Conservation (phyloP, 164 flowering plant species). For the Liriodendron chinense region DNA sequence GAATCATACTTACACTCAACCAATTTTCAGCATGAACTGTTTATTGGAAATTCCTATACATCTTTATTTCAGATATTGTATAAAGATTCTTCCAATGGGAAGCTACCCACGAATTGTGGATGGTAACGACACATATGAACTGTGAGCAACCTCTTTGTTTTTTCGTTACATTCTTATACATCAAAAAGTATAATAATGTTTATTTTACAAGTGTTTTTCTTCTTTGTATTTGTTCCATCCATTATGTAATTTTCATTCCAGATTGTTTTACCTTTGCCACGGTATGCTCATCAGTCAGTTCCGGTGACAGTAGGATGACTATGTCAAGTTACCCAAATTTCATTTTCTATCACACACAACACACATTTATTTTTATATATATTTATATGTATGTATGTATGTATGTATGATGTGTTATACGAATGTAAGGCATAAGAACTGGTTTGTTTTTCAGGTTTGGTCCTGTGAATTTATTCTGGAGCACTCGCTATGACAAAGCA, state of each 20-base stretch:
- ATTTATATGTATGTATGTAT: too few relatives aligned
- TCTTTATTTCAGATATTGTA: constrained; percentile 57
- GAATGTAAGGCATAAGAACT: background rate
- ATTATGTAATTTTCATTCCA: too few relatives aligned
- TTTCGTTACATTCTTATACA: background rate
- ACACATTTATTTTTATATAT: too few relatives aligned
- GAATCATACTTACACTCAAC: background rate
- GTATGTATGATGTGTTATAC: background rate
- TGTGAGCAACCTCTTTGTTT: constrained; percentile 53
- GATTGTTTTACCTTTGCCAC: too few relatives aligned
- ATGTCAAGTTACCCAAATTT: too few relatives aligned
- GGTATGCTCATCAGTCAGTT: too few relatives aligned
- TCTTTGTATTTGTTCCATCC: background rate
- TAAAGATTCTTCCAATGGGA: constrained; percentile 93
- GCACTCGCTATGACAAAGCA: constrained; percentile 97
- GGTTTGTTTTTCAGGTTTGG: constrained; percentile 64
- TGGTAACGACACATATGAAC: constrained; percentile 76
- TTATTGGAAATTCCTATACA: constrained; percentile 4
- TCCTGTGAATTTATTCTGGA: constrained; percentile 98
- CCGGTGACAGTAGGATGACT: too few relatives aligned
- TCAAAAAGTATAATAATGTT: background rate
- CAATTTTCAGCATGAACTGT: background rate
- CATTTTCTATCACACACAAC: too few relatives aligned
- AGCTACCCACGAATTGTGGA: constrained; percentile 97
- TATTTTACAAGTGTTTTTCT: background rate